Percentiles rank a stretch among this genome's conserved stretches.
These are phyloP conservation scores for Trichoderma sp. DNA, from an alignment of 2,329 filamentous ascomycete genomes.

Conservation along the genomic window DNA sequence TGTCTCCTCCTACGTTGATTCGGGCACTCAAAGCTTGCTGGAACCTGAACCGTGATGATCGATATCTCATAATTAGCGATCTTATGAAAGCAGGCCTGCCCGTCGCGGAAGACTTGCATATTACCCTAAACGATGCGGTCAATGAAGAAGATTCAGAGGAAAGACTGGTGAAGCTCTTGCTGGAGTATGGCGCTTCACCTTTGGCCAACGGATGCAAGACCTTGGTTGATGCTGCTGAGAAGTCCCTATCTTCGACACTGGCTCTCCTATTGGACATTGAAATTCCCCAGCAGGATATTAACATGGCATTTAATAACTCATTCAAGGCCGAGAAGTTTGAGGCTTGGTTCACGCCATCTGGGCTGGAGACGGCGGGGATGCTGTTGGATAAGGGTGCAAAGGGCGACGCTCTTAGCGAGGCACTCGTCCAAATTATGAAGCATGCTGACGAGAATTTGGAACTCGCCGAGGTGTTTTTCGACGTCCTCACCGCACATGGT, in stretches of 20 bases:
- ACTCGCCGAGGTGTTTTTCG: conserved; percentile 49
- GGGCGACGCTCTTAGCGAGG: conserved; percentile 47
- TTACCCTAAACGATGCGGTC: conserved; percentile 52
- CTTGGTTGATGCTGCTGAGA: conserved; percentile 50
- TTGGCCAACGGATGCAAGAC: conserved; percentile 54
- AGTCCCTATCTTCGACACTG: conserved; percentile 42
- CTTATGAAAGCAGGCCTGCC: conserved; percentile 54
- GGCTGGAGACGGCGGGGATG: conserved; percentile 48
- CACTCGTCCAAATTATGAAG: conserved; percentile 50
- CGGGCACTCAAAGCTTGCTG: conserved; percentile 56
- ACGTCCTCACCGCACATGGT: conserved; percentile 40
- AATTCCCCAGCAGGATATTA: conserved; percentile 46
- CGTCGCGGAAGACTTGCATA: conserved; percentile 51
- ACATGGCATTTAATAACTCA: conserved; percentile 45
- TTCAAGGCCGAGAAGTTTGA: conserved; percentile 45
- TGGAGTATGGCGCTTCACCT: conserved; percentile 55
- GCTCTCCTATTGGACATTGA: conserved; percentile 45
- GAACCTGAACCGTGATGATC: conserved; percentile 50
- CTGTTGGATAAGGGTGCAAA: conserved; percentile 52
- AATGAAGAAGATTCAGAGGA: conserved; percentile 55
- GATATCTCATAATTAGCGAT: conserved; percentile 51
- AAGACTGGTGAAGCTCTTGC: conserved; percentile 48
- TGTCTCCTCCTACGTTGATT: conserved; percentile 49
- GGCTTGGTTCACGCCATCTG: conserved; percentile 50
- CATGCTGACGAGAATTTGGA: conserved; percentile 39